Conservation (phyloP, 257 asterid species). For the Cordia subcordata region DNA sequence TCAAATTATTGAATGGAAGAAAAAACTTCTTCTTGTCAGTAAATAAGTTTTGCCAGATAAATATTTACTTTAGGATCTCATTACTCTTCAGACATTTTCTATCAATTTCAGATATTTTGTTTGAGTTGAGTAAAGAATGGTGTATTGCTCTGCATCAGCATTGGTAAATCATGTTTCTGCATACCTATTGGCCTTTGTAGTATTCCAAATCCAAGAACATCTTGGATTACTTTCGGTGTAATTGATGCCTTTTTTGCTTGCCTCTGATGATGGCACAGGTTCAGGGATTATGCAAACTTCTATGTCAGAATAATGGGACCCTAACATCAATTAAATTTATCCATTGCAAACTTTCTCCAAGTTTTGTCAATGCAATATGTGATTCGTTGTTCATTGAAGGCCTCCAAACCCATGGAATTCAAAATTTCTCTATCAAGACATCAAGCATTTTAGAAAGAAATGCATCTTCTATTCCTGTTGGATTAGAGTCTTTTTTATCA, state of each 20-base stretch:
- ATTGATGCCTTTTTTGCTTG: slow-evolving; percentile 21
- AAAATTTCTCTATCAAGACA: slow-evolving; percentile 76
- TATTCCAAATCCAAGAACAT: too few species aligned
- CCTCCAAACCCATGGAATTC: slow-evolving; percentile 58
- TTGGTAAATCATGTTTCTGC: too few species aligned
- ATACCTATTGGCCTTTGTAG: too few species aligned
- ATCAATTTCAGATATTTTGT: too few species aligned
- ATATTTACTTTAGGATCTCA: too few species aligned
- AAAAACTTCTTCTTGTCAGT: background rate
- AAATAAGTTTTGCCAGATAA: too few species aligned
- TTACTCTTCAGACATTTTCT: too few species aligned
- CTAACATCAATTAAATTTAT: slow-evolving; percentile 62
- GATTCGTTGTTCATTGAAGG: slow-evolving; percentile 49
- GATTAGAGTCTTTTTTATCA: slow-evolving; percentile 57
- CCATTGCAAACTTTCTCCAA: slow-evolving; percentile 81
- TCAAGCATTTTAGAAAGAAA: slow-evolving; percentile 65
- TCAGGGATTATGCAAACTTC: slow-evolving; percentile 75
- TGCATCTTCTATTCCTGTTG: slow-evolving; percentile 48
- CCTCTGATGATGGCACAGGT: slow-evolving; percentile 46
- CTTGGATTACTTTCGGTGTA: background rate
- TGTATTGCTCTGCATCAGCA: too few species aligned
- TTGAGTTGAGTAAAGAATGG: too few species aligned
- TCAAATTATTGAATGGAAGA: background rate
- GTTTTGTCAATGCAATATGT: slow-evolving; percentile 61
- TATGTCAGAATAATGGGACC: slow-evolving; percentile 58